phyloP scores from a whole-genome alignment of 31 red algal genomes.

The Pterothamnion heteromorphum region DNA sequence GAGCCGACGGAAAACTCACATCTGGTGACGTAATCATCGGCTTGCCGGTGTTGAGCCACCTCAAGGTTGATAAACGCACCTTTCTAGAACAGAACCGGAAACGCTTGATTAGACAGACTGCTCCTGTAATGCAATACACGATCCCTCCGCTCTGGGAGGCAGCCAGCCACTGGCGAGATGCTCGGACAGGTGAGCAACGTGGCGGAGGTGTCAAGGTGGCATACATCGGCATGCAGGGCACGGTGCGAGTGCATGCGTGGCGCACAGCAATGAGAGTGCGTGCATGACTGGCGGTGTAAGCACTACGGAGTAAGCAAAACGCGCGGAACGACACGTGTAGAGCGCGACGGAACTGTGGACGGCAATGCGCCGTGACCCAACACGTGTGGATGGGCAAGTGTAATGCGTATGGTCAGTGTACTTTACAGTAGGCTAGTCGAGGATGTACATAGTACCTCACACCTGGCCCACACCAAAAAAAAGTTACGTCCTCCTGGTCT shows the following conservation, averaged over 20 bases:
- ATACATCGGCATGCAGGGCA: no score
- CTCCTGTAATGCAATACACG: conserved; percentile 1
- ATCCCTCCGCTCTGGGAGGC: background rate
- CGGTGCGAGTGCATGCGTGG: background rate
- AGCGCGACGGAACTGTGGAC: no score
- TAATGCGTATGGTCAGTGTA: background rate
- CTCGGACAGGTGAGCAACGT: background rate
- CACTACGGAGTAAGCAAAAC: background rate
- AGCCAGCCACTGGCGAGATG: background rate
- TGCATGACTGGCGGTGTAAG: background rate
- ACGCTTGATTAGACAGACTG: no score
- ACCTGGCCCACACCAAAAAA: background rate
- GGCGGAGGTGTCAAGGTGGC: background rate
- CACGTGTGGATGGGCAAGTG: no score
- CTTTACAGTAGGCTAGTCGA: background rate
- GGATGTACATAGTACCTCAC: background rate
- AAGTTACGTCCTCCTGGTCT: background rate
- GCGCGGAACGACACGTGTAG: no score
- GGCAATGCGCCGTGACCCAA: no score
- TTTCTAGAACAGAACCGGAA: background rate
- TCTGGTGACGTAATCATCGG: conserved; percentile 18
- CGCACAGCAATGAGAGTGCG: background rate
- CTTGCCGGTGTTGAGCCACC: background rate
- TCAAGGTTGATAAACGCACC: background rate
- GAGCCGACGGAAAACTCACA: background rate